These are phyloP conservation scores for Typha latifolia DNA, from an alignment of 176 grass and related monocot species.

Conservation along the genomic window DNA sequence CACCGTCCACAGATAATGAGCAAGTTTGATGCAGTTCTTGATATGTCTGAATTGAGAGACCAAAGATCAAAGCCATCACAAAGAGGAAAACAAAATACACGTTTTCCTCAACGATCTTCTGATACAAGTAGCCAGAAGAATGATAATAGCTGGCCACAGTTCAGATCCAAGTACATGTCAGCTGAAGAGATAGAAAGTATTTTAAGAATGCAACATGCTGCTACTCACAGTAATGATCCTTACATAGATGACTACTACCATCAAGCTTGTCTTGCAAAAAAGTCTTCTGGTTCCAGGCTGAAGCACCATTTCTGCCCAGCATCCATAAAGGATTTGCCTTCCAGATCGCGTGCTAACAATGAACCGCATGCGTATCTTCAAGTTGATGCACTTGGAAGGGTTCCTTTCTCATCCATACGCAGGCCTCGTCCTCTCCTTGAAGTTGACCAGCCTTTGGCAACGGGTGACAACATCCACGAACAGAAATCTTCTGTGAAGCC, in stretches of 20 bases:
- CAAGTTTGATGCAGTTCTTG: constrained; percentile 43
- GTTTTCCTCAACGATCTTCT: constrained; percentile 45
- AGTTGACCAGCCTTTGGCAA: constrained; percentile 43
- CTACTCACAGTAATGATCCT: constrained; percentile 86
- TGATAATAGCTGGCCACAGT: constrained; percentile 54
- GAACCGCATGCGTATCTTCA: constrained; percentile 85
- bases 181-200: constrained; percentile 96
- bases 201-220: constrained; percentile 86
- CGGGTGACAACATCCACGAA: constrained; percentile 43
- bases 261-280: constrained; percentile 94
- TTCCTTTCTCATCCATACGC: constrained; percentile 84
- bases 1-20: constrained; percentile 35
- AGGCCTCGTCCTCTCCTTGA: constrained; percentile 79
- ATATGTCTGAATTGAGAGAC: constrained; percentile 44
- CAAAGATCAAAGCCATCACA: constrained; percentile 58
- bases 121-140: constrained; percentile 55
- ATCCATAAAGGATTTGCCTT: constrained; percentile 67
- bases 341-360: constrained; percentile 58
- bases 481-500: constrained; percentile 59
- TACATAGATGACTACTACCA: constrained; percentile 97
- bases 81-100: constrained; percentile 62
- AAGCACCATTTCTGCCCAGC: constrained; percentile 58
- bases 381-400: constrained; percentile 67
- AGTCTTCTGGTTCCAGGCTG: constrained; percentile 41
- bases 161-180: constrained; percentile 93